A percentile compares a stretch with the other conserved stretches of the same genome.
These are phyloP conservation scores for Microglena sp. DNA, from an alignment of 139 green algal genomes.

Conservation along the genomic window DNA sequence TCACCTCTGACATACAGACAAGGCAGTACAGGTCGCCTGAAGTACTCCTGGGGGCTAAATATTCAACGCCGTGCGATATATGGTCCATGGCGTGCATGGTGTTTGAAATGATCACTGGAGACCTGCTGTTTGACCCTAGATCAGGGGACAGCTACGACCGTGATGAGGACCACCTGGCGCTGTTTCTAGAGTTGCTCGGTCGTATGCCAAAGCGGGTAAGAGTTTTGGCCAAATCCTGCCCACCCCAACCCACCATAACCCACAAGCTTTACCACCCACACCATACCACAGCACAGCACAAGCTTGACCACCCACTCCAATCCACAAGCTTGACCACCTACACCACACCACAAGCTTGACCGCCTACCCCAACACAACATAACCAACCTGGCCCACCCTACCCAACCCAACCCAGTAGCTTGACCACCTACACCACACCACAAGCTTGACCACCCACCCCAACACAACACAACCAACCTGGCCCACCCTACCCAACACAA, in stretches of 20 bases:
- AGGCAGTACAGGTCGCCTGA: conserved; percentile 77
- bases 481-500: too few species aligned
- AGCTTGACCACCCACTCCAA: too few species aligned
- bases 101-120: conserved; percentile 96
- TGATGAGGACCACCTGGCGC: conserved; percentile 96
- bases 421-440: too few species aligned
- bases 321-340: too few species aligned
- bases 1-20: conserved; percentile 97
- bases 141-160: conserved; percentile 55
- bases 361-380: too few species aligned
- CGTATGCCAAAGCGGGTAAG: conserved; percentile 65
- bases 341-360: too few species aligned
- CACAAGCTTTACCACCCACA: background rate
- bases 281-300: too few species aligned
- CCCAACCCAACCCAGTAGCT: too few species aligned
- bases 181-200: conserved; percentile 94
- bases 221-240: too few species aligned
- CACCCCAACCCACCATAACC: background rate
- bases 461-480: too few species aligned
- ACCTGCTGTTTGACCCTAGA: conserved; percentile 93
- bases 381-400: too few species aligned
- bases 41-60: conserved; percentile 59
- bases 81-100: conserved; percentile 95
- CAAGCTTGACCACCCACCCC: too few species aligned
- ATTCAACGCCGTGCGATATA: conserved; percentile 86